Evolutionary conservation across 2,329 filamentous ascomycete genomes (phyloP).

Genomic region (Botrytis paeoniae): DNA sequence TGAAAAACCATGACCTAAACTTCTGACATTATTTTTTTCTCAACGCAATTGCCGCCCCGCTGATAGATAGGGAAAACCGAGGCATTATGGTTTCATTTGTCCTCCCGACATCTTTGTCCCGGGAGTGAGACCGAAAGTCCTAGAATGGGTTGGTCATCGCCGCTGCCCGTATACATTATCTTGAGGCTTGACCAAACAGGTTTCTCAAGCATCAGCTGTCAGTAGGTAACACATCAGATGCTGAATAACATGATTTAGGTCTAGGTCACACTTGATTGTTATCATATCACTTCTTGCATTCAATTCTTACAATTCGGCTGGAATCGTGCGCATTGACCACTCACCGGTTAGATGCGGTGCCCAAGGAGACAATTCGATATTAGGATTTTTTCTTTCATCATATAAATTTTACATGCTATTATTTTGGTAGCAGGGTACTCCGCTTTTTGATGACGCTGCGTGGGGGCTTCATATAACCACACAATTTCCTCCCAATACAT

Average conservation of each 20-base stretch:
- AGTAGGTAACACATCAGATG: slow-evolving; percentile 3
- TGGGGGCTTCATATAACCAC: slow-evolving; percentile 14
- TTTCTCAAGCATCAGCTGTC: slow-evolving; percentile 3
- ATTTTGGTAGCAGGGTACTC: slow-evolving; percentile 17
- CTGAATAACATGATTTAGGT: slow-evolving; percentile 4
- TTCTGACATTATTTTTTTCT: background rate
- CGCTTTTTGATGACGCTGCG: slow-evolving; percentile 18
- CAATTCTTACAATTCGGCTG: background rate
- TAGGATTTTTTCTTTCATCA: background rate
- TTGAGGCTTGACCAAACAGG: background rate
- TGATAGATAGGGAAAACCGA: slow-evolving; percentile 6
- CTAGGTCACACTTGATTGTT: background rate
- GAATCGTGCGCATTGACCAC: slow-evolving; percentile 2
- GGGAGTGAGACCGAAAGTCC: background rate
- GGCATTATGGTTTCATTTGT: slow-evolving; percentile 6
- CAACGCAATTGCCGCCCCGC: slow-evolving; percentile 7
- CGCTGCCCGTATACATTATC: slow-evolving; percentile 4
- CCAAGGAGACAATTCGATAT: background rate
- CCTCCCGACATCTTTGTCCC: background rate
- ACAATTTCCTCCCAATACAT: background rate
- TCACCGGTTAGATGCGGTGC: slow-evolving; percentile 18
- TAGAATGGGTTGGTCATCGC: slow-evolving; percentile 4
- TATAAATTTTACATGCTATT: slow-evolving; percentile 22
- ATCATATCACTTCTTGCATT: slow-evolving; percentile 18
- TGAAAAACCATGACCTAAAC: slow-evolving; percentile 7